phyloP scores from a whole-genome alignment of 176 grass and related monocot species.

The Rhynchospora pubera region DNA sequence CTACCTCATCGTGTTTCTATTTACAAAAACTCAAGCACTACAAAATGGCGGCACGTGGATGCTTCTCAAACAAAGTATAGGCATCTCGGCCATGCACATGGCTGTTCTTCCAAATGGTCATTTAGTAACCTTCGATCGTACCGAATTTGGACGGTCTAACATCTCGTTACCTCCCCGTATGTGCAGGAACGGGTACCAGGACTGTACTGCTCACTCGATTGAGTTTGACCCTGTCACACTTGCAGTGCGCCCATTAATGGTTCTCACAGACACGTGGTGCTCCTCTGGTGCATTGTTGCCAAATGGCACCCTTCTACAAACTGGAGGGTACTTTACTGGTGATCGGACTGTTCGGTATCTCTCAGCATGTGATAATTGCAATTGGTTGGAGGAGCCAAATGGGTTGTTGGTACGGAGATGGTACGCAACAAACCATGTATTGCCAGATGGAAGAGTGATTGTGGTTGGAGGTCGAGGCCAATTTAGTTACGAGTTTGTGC shows the following conservation, averaged over 20 bases:
- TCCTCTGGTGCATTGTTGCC: slow-evolving; percentile 24
- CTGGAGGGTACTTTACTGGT: slow-evolving; percentile 19
- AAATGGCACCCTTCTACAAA: slow-evolving; percentile 25
- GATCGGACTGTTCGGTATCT: slow-evolving; percentile 19
- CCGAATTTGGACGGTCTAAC: slow-evolving; percentile 13
- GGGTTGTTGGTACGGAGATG: slow-evolving; percentile 16
- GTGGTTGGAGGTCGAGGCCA: slow-evolving; percentile 26
- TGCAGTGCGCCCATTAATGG: slow-evolving; percentile 8
- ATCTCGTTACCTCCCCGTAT: neutral
- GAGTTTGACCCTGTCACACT: slow-evolving; percentile 3
- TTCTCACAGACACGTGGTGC: slow-evolving; percentile 39
- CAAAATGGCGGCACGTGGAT: slow-evolving; percentile 21
- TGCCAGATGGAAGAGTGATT: slow-evolving; percentile 28
- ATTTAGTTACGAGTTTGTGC: slow-evolving; percentile 35
- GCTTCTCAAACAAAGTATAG: slow-evolving; percentile 21
- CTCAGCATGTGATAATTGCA: slow-evolving; percentile 17
- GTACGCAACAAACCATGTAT: slow-evolving; percentile 29
- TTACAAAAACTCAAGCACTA: neutral
- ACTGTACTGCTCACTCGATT: slow-evolving; percentile 31
- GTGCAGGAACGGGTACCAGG: neutral
- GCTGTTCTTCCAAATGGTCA: slow-evolving; percentile 6
- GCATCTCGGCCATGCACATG: slow-evolving; percentile 34
- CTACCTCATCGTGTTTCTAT: neutral
- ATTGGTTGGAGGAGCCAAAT: slow-evolving; percentile 16
- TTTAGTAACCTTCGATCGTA: slow-evolving; percentile 19